These are phyloP conservation scores for Hypoxylon sp. DNA, from an alignment of 2,329 filamentous ascomycete genomes.

Conservation along the genomic window DNA sequence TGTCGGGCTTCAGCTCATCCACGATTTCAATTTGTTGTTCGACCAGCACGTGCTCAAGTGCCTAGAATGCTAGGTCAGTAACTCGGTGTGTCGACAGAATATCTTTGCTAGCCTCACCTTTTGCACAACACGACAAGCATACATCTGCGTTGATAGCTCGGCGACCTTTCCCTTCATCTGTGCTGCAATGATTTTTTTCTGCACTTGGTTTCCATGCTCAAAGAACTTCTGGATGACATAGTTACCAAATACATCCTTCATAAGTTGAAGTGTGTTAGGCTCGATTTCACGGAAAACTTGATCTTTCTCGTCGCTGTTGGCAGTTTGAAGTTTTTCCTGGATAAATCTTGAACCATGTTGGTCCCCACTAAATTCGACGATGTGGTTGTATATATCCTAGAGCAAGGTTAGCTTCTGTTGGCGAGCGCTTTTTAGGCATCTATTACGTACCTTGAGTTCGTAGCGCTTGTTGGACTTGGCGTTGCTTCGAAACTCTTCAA, in stretches of 20 bases:
- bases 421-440: background rate
- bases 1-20: conserved; percentile 82
- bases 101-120: conserved; percentile 71
- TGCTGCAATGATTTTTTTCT: conserved; percentile 88
- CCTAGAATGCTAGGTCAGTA: conserved; percentile 65
- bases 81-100: conserved; percentile 7
- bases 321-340: conserved; percentile 89
- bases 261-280: conserved; percentile 86
- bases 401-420: conserved; percentile 33
- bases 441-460: conserved; percentile 77
- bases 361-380: conserved; percentile 96
- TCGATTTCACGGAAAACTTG: conserved; percentile 90
- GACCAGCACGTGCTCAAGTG: conserved; percentile 89
- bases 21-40: conserved; percentile 90
- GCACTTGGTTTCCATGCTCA: conserved; percentile 92
- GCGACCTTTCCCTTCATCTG: conserved; percentile 90
- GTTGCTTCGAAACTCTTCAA: conserved; percentile 85
- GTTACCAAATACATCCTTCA: conserved; percentile 98
- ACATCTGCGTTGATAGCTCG: conserved; percentile 86
- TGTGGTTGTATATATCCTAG: conserved; percentile 84
- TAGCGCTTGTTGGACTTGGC: conserved; percentile 80
- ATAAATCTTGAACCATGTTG: conserved; percentile 97
- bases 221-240: conserved; percentile 99
- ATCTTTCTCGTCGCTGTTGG: conserved; percentile 96
- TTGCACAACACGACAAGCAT: conserved; percentile 95